These are phyloP conservation scores for Sporothrix humicola DNA, from an alignment of 2,329 filamentous ascomycete species.

Conservation along the genomic window DNA sequence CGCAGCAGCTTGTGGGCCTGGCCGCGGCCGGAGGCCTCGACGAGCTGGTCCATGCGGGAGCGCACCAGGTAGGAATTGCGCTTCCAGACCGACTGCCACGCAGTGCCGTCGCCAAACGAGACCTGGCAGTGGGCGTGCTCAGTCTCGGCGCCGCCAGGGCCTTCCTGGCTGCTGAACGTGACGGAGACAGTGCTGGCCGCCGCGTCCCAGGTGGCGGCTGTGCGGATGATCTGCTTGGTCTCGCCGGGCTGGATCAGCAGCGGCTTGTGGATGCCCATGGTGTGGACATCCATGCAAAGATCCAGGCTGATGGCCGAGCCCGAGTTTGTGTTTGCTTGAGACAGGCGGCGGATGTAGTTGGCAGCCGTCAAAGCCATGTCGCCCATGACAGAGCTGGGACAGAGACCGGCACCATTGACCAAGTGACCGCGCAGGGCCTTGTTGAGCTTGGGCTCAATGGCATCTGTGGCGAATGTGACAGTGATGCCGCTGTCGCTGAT, in stretches of 20 bases:
- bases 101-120: not conserved
- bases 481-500: not conserved
- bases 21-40: slow-evolving; percentile 67
- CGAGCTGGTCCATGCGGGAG: slow-evolving; percentile 64
- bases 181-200: slow-evolving; percentile 23
- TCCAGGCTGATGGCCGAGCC: not conserved
- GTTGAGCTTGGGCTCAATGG: slow-evolving; percentile 68
- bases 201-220: slow-evolving; percentile 55
- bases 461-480: slow-evolving; percentile 66
- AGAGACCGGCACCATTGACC: slow-evolving; percentile 70
- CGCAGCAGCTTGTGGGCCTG: slow-evolving; percentile 69
- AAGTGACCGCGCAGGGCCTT: slow-evolving; percentile 68
- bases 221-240: slow-evolving; percentile 63
- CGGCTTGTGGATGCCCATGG: slow-evolving; percentile 53
- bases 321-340: slow-evolving; percentile 64
- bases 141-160: slow-evolving; percentile 68
- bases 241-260: slow-evolving; percentile 57
- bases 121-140: slow-evolving; percentile 59
- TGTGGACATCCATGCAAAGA: slow-evolving; percentile 64
- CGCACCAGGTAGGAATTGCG: slow-evolving; percentile 66
- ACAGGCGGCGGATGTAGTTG: slow-evolving; percentile 70
- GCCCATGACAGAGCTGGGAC: slow-evolving; percentile 58
- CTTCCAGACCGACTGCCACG: slow-evolving; percentile 21
- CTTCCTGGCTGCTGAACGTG: slow-evolving; percentile 50
- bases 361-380: slow-evolving; percentile 61